Base-by-base conservation (phyloP, 176 grass and related monocot species). In the Panicum miliaceum region DNA sequence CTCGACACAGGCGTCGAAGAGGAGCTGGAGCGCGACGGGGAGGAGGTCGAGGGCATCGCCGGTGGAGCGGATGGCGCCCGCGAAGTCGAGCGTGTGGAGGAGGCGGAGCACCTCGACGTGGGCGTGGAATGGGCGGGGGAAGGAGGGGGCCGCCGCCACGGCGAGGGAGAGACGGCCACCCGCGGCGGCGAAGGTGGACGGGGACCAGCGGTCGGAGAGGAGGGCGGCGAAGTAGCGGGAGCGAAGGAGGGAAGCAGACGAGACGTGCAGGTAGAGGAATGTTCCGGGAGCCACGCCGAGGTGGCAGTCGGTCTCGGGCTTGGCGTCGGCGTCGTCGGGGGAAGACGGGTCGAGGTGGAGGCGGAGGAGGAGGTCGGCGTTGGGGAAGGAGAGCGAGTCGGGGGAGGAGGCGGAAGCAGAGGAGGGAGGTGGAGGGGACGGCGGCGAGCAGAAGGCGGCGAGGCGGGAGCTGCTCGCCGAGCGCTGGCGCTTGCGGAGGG, bases 401-500 rank as follows among this genome's bases (percentile, higher is more conserved):
- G 81, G 27, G 64, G 83, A 65, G 12, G 61, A 8, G 68, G 40
- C 12, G 27, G 91, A 73, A 6, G 45, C 7, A 1, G 14, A 61
- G 19, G 79, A 57, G 19, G 58, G 48, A 35, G 41, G 88, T 29
- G 68, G 52, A 65, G 80, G 64, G 51, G 84, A 56, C 19, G 70
- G 57, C 64, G 90, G 82, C 42, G 74, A 75, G 53, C 73, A 65
- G 70, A 88, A 73, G 48, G 84, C 59, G 70, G 81, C 15, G 69
- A 89, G 86, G 69, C 84, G 88, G 45, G 86, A 86, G 87, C 83
- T 86, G 92, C 90, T 91, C 77, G 75, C 87, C 72, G 85, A 68
- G 27, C 95, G 95, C 59, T 85, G 90, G 71, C 95, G 92, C 80
- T 97, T 97, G 83, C 90, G 86, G 71, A 89, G 77, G 27, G 90